phyloP scores from a whole-genome alignment of 1,284 basidiomycete species.

The Erythrobasidium hasegawianum region DNA sequence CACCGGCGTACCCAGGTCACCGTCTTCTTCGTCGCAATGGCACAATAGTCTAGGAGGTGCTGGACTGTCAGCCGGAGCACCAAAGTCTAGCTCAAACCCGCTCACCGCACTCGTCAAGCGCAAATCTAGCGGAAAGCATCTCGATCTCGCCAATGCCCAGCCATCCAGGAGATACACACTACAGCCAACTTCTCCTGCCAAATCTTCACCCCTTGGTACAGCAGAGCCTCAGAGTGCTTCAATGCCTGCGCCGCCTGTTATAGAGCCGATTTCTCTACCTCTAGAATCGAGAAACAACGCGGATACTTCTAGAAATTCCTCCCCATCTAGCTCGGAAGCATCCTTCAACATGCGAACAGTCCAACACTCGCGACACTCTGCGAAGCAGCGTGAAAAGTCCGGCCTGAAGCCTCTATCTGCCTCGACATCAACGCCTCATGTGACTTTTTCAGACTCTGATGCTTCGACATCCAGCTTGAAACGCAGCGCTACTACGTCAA shows the following conservation, averaged over 20 bases:
- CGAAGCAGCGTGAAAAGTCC: conserved; percentile 18
- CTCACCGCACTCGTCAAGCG: conserved; percentile 21
- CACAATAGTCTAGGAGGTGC: conserved; percentile 23
- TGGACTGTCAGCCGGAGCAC: conserved; percentile 11
- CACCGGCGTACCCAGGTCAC: neutral
- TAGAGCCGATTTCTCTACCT: conserved; percentile 6
- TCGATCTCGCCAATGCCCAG: conserved; percentile 17
- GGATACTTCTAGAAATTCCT: conserved; percentile 12
- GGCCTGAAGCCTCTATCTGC: conserved; percentile 16
- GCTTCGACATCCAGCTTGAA: conserved; percentile 2
- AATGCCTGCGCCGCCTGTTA: neutral
- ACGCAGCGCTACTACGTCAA: conserved; percentile 6
- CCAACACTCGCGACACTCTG: conserved; percentile 12
- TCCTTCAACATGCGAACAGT: conserved; percentile 18
- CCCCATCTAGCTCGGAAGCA: conserved; percentile 17
- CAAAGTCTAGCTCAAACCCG: conserved; percentile 24
- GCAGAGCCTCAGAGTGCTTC: neutral
- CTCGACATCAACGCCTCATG: neutral
- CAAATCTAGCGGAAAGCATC: conserved; percentile 18
- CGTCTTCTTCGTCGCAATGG: conserved; percentile 11
- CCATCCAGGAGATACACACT: conserved; percentile 25
- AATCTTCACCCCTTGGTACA: neutral
- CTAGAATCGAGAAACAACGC: conserved; percentile 5
- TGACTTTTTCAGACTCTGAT: neutral
- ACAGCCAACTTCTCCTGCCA: conserved; percentile 6